Base-by-base conservation (phyloP, 2,329 filamentous ascomycete genomes). In the Capronia epimyces region DNA sequence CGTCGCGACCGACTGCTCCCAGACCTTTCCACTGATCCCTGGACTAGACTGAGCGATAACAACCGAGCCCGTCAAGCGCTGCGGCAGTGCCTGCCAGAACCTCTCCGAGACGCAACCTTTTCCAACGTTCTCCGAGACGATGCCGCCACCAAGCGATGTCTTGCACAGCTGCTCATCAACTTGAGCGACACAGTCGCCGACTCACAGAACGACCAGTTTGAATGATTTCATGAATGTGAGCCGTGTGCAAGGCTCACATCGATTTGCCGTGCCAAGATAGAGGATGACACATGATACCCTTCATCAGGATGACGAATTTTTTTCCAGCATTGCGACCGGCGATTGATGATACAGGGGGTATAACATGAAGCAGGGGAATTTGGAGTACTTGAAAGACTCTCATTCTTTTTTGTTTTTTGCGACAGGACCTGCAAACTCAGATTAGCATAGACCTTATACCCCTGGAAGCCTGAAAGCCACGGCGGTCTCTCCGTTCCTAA, bases 91-190 rank as follows among this genome's bases (percentile, higher is more conserved):
- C 84, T 98, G 10, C 93, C 93, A 0, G 93, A 98, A 65, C 93
- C 93, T n/a, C 83, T 98, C n/a, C 86, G 93, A 42, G 93, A 98
- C 67, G 90, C 91, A 6, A 98, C 93, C 1, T 98, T 98, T 69
- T 95, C 89, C 7, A 91, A 90, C 0, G 93, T 98, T 39, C 83
- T 98, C 27, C 87, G 93, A 52, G 93, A 98, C 65, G 93, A 98
- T 66, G 93, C 93, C 12, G 93, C 93, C 1, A 98, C 93, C 0
- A 98, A 98, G 75, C 85, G 93, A 52, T 98, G 93, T 69, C 83
- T 98, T 27, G 88, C 90, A n/a, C 93, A 97, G 71, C 82, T 98
- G 7, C 78, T 97, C 53, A 94, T 97, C 72, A 97, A 97, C 66
- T 81, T 98, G 48, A 94, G 89, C 8, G 93, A 97, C 70, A 91